Base-by-base conservation (phyloP, 1,284 basidiomycete genomes). In the Bondarzewia mesenterica region DNA sequence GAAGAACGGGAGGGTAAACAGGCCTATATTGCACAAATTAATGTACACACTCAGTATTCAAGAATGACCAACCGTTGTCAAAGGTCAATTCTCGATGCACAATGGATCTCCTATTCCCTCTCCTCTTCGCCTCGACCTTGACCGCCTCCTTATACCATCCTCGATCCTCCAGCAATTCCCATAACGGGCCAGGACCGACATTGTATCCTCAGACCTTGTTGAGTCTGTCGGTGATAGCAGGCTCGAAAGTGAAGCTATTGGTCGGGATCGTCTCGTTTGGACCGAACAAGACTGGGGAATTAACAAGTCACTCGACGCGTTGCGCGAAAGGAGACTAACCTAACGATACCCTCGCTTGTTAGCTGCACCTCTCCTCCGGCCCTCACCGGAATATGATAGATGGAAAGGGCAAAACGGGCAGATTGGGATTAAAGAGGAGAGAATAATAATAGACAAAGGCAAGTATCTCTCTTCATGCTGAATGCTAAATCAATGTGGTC, bases 131-230 rank as follows among this genome's bases (percentile, higher is more conserved):
- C 0, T 59, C 61, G 0, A 54, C 54, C 15, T 54, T 44, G 32
- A 60, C 51, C 15, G 75, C 71, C 59, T 90, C 88, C 58, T 85
- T 88, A 61, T 73, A 88, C 77, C 83, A 91, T 0, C 75, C 77
- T 45, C 84, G 63, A 56, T 92, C 89, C 58, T 90, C 85, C 38
- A 77, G 64, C 29, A 88, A 62, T 47, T 85, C 77, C 80, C 84
- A 88, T 4, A 84, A 57, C 5, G 85, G 85, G 0, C 88, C 89
- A 7, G 75, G 62, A 1, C 85, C 84, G 16, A 85, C 73, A 56
- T 85, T 86, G 56, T 76, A 78, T 0, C 82, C 79, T 78, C 79
- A 83, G 0, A 80, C 70, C 55, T 78, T 85, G 54, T 71, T 77
- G 12, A 82, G 63, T 22, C 75, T 69, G 26, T 72, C 71, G 4